Conservation (phyloP, 176 grass and related monocot species). For the Bonia amplexicaulis region DNA sequence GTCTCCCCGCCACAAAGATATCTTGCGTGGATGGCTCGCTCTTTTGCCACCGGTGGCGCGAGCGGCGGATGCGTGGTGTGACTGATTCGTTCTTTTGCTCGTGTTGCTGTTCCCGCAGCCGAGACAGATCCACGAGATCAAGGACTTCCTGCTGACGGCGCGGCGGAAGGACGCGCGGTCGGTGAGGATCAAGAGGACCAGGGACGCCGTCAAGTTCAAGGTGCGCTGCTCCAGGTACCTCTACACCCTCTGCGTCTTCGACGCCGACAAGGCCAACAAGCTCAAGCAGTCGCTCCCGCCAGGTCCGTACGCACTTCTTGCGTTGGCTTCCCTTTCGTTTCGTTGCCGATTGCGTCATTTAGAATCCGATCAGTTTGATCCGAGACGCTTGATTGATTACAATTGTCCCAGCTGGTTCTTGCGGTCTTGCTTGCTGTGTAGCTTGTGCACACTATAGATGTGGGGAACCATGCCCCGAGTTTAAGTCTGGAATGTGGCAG, state of each 20-base stretch:
- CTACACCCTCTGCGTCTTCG: conserved; percentile 80
- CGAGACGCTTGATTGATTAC: not conserved
- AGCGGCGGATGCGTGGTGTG: not conserved
- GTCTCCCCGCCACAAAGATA: not conserved
- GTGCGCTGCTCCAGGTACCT: conserved; percentile 80
- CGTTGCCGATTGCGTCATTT: not conserved
- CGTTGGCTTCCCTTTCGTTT: not conserved
- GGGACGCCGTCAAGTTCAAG: conserved; percentile 85
- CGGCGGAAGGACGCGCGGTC: conserved; percentile 76
- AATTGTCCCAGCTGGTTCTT: not conserved
- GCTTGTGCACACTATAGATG: not conserved
- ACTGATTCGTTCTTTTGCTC: not conserved
- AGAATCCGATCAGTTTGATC: not conserved
- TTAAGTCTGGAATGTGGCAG: not conserved
- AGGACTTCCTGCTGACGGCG: conserved; percentile 85
- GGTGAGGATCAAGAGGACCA: conserved; percentile 74
- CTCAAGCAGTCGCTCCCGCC: conserved; percentile 83
- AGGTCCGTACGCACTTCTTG: conserved; percentile 19
- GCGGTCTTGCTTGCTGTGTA: not conserved
- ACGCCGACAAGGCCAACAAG: conserved; percentile 82
- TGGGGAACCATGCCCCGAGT: not conserved
- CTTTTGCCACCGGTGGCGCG: not conserved
- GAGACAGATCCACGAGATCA: conserved; percentile 91
- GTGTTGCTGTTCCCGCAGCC: conserved; percentile 31
- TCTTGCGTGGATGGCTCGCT: not conserved